Conservation (phyloP, 148 eudicot genomes). For the Simmondsia chinensis region DNA sequence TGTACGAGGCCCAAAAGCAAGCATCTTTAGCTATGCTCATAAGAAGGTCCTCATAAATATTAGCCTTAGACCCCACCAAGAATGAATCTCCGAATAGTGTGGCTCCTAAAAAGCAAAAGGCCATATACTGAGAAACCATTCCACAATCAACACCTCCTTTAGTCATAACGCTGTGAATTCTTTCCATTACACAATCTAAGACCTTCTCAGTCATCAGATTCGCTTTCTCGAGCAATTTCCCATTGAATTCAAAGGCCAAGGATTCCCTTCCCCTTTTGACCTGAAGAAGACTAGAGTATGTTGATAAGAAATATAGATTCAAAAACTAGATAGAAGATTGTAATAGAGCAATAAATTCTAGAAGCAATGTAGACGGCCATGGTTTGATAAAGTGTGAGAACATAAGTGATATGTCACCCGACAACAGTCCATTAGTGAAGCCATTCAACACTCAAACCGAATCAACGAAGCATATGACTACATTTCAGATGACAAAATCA, state of each 20-base stretch:
- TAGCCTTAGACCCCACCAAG: slow-evolving; percentile 45
- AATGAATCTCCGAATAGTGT: slow-evolving; percentile 49
- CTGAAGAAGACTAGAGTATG: slow-evolving; percentile 11
- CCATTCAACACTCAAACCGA: no score
- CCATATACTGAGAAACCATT: slow-evolving; percentile 37
- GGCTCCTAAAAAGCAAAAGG: slow-evolving; percentile 40
- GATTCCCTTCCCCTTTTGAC: slow-evolving; percentile 34
- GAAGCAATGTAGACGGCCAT: slow-evolving; percentile 1
- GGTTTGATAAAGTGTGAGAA: no score
- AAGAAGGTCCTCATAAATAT: slow-evolving; percentile 39
- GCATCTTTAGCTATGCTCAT: slow-evolving; percentile 45
- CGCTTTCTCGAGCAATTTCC: slow-evolving; percentile 25
- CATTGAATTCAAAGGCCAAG: slow-evolving; percentile 28
- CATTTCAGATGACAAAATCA: no score
- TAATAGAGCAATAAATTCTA: not conserved
- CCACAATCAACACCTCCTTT: slow-evolving; percentile 35
- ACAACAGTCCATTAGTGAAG: no score
- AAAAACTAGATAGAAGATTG: not conserved
- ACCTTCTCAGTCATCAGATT: slow-evolving; percentile 26
- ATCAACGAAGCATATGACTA: no score
- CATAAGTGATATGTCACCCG: no score
- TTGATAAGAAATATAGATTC: not conserved
- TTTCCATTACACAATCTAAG: slow-evolving; percentile 29
- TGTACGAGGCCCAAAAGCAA: slow-evolving; percentile 49
- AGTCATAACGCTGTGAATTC: slow-evolving; percentile 13